phyloP scores from a whole-genome alignment of 1,139 yeast species.

The Yamadazyma membranifaciens region DNA sequence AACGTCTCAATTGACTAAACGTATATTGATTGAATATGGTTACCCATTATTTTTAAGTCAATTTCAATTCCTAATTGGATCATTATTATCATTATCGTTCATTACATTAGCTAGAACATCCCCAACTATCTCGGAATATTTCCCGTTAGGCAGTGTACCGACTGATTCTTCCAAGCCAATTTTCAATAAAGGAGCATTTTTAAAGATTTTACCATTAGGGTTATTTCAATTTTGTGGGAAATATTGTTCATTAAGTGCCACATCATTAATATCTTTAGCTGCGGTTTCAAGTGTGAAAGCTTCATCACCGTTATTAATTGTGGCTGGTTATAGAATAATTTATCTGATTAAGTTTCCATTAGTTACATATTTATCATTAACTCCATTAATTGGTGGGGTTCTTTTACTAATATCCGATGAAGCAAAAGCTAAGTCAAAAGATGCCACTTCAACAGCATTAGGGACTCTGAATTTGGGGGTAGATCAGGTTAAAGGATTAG shows the following conservation, averaged over 20 bases:
- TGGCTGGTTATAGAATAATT: conserved; percentile 32
- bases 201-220: conserved; percentile 38
- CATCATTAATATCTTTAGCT: conserved; percentile 38
- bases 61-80: conserved; percentile 44
- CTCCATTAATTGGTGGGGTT: conserved; percentile 39
- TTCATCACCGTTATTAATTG: conserved; percentile 38
- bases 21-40: conserved; percentile 38
- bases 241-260: conserved; percentile 37
- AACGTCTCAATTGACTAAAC: conserved; percentile 48
- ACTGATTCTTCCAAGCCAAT: conserved; percentile 19
- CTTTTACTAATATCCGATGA: conserved; percentile 34
- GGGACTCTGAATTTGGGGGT: conserved; percentile 15
- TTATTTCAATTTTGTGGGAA: conserved; percentile 39
- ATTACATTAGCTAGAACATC: conserved; percentile 20
- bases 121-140: conserved; percentile 20
- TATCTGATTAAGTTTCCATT: conserved; percentile 33
- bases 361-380: conserved; percentile 34
- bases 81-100: conserved; percentile 27
- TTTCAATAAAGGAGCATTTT: conserved; percentile 21
- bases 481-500: conserved; percentile 28
- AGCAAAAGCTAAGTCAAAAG: conserved; percentile 5
- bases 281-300: conserved; percentile 43
- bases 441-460: neutral
- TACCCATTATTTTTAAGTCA: conserved; percentile 54
- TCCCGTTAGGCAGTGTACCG: conserved; percentile 36